Evolutionary conservation across 345 rosid species (phyloP), one percentile per base, ranked within the genome.

Genomic region (Salix koriyanagi): DNA sequence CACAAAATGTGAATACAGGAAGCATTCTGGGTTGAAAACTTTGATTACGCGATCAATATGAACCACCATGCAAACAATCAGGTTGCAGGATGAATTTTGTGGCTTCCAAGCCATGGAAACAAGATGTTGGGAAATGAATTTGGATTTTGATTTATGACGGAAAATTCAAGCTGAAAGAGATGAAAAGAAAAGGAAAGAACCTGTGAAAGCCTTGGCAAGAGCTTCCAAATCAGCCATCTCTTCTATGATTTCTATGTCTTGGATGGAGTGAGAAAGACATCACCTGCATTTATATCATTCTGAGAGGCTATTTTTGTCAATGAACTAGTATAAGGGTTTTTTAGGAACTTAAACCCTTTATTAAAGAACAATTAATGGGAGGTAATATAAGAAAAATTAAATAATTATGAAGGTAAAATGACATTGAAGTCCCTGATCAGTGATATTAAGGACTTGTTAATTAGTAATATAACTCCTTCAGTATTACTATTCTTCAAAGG

Each of bases 131-230:
- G 16, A 14, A 13, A 14, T 3, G 50, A 4, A 44, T 46, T 44
- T 46, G 50, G 50, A 46, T 13, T 16, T 13, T 46, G 50, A 5
- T 46, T 46, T 72, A 21, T 71, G 23, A 30, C 4, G 4, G 12
- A 50, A n/a, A 52, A 69, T 11, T 50, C 5, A 23, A 42, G 36
- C 2, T 16, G 28, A 18, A 25, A 39, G 16, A 30, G 50, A 46
- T 46, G 50, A 25, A 23, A 2, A 11, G 13, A 6, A 13, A 1
- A 19, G 73, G 1, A 21, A 25, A 37, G 50, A 77, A 95, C 99
- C 98, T 85, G 97, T 84, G 84, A 93, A 85, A 23, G 96, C 95
- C 62, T 78, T 83, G 74, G 75, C 32, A 76, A 96, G 87, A 77
- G 87, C 80, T 80, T 89, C 87, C 69, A 87, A 6, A n/a, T 76